Conservation (phyloP, 495 filamentous ascomycete species). For the Glutinoglossum americanum region DNA sequence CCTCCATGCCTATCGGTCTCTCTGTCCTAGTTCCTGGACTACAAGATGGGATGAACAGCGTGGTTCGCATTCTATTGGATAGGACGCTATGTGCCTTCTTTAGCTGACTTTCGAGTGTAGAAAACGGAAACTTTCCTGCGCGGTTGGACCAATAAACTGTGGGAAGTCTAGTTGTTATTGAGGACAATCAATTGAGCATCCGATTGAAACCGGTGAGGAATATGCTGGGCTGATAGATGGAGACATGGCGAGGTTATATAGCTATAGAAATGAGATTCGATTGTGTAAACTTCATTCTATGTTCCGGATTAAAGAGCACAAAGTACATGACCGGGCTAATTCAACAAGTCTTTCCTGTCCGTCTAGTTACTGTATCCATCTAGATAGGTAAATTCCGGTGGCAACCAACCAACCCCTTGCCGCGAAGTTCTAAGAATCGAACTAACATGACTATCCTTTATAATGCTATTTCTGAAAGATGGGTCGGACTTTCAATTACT, state of each 20-base stretch:
- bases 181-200: not conserved
- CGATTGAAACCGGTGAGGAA: not conserved
- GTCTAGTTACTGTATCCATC: not conserved
- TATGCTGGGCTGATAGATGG: not conserved
- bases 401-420: too few relatives aligned
- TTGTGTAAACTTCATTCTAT: not conserved
- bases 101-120: conserved; percentile 21
- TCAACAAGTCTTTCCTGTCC: not conserved
- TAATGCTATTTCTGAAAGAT: too few relatives aligned
- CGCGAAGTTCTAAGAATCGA: too few relatives aligned
- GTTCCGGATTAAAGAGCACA: not conserved
- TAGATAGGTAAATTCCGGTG: too few relatives aligned
- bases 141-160: conserved; percentile 32
- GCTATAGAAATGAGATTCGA: not conserved
- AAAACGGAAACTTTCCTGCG: conserved; percentile 78
- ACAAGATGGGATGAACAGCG: conserved; percentile 94
- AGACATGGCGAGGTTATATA: not conserved
- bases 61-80: conserved; percentile 33
- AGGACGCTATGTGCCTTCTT: not conserved
- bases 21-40: conserved; percentile 91
- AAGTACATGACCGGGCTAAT: too few relatives aligned
- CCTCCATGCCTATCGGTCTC: conserved; percentile 80
- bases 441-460: too few relatives aligned
- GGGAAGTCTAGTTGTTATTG: not conserved
- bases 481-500: too few relatives aligned